Evolutionary conservation across 2,329 filamentous ascomycete genomes (phyloP).

Genomic region (Hymenoscyphus albidus): DNA sequence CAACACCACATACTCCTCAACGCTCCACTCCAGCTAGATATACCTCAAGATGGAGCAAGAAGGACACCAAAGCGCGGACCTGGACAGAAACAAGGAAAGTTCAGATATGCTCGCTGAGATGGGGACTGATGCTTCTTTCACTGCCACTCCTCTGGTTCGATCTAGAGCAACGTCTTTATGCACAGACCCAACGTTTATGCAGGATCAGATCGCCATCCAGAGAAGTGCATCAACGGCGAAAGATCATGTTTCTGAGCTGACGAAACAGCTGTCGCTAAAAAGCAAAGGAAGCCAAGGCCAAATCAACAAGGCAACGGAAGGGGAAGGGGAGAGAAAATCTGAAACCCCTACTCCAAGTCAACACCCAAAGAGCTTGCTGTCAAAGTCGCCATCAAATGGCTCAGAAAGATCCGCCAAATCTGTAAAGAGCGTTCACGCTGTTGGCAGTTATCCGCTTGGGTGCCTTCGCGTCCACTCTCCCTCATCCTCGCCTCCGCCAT

Average conservation of each 20-base stretch:
- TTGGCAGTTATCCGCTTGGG: conserved; percentile 40
- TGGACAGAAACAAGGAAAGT: not conserved
- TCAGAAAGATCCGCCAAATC: conserved; percentile 31
- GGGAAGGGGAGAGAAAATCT: conserved; percentile 12
- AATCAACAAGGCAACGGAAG: conserved; percentile 4
- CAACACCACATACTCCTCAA: not conserved
- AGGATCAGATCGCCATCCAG: conserved; percentile 28
- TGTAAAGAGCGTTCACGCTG: conserved; percentile 33
- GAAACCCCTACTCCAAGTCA: conserved; percentile 18
- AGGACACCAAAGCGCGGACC: not conserved
- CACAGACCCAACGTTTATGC: conserved; percentile 25
- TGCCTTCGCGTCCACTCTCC: conserved; percentile 39
- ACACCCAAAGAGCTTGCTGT: conserved; percentile 16
- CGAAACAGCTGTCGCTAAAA: conserved; percentile 25
- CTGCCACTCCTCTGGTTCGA: conserved; percentile 15
- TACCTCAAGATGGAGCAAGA: not conserved
- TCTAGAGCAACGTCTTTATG: conserved; percentile 3
- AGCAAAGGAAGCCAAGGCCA: conserved; percentile 22
- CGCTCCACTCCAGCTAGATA: not conserved
- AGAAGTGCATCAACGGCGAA: conserved; percentile 26
- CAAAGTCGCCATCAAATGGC: conserved; percentile 22
- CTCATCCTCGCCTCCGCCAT: conserved; percentile 20
- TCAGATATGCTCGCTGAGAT: not conserved
- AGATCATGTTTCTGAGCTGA: conserved; percentile 23
- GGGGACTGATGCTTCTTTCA: conserved; percentile 21